Base-by-base conservation (phyloP, 495 filamentous ascomycete genomes). In the Echria macrotheca region DNA sequence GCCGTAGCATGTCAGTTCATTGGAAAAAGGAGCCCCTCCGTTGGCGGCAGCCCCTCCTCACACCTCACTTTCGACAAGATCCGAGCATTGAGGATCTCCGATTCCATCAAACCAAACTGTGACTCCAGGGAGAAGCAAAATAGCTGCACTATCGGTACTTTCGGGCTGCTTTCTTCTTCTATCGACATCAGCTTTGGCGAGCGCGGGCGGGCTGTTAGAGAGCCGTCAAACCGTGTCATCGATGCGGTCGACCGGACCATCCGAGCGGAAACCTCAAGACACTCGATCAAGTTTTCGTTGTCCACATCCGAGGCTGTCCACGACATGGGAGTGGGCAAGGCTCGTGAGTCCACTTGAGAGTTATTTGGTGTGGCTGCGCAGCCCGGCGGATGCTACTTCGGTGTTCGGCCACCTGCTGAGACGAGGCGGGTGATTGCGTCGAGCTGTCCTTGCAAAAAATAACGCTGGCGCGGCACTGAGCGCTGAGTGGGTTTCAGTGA, bases 71-170 rank as follows among this genome's bases (percentile, higher is more conserved):
- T 39, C 32, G 15, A 48, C 33, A 48, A 48, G 35, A 18, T 28
- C 18, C 24, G 24, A 48, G 46, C 33, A 48, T 39, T 38, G 46
- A 40, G 23, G 46, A 48, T 40, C 24, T 38, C 22, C 46, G 46
- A 39, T 48, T 48, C 36, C 46, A 48, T 48, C 35, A 48, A 48
- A 48, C 46, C 36, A 38, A 48, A 48, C 45, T 38, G 28, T 38
- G 23, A 39, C 32, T 39, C 23, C 35, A 39, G 22, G 10, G 35
- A 38, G n/a, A n/a, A n/a, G n/a, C n/a, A n/a, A n/a, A n/a, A n/a
- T n/a, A n/a, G n/a, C n/a, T n/a, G n/a, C n/a, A n/a, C n/a, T n/a
- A n/a, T n/a, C n/a, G n/a, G n/a, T n/a, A n/a, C n/a, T n/a, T n/a
- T n/a, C n/a, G n/a, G n/a, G n/a, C n/a, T n/a, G n/a, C n/a, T n/a